Evolutionary conservation across 192 early-diverging fungal species (phyloP).

Genomic region (Coemansia asiatica): DNA sequence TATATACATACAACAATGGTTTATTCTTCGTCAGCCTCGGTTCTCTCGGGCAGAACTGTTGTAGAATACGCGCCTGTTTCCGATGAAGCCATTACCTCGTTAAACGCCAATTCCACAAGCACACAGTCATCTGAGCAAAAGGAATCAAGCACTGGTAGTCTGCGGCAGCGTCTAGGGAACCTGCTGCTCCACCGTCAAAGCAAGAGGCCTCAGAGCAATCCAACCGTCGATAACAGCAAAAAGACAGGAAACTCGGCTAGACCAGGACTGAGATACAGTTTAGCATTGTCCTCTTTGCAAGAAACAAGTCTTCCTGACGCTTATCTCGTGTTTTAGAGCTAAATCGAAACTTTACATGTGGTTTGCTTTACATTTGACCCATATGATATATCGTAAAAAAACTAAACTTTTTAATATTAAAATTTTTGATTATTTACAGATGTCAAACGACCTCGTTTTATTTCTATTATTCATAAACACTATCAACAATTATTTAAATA

Average conservation of each 20-base stretch:
- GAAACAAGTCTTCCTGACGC: neutral
- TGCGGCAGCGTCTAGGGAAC: neutral
- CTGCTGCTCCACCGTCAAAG: neutral
- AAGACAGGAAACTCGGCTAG: neutral
- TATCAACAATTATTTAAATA: too few species aligned
- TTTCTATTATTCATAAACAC: too few species aligned
- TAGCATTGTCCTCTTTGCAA: neutral
- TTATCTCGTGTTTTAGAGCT: neutral
- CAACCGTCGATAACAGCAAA: neutral
- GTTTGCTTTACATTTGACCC: neutral
- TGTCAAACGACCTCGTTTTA: too few species aligned
- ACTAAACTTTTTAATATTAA: too few species aligned
- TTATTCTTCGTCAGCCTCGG: neutral
- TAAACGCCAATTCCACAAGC: neutral
- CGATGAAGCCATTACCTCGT: neutral
- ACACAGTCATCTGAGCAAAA: neutral
- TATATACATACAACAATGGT: neutral
- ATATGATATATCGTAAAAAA: neutral
- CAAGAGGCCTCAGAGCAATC: neutral
- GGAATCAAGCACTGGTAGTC: neutral
- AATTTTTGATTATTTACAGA: too few species aligned
- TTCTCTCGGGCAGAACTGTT: constrained; percentile 5
- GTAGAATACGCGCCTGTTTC: neutral
- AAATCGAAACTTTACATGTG: too few species aligned
- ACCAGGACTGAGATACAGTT: neutral